Conservation (phyloP, 2,329 filamentous ascomycete species). For the Samsoniella hepiali region DNA sequence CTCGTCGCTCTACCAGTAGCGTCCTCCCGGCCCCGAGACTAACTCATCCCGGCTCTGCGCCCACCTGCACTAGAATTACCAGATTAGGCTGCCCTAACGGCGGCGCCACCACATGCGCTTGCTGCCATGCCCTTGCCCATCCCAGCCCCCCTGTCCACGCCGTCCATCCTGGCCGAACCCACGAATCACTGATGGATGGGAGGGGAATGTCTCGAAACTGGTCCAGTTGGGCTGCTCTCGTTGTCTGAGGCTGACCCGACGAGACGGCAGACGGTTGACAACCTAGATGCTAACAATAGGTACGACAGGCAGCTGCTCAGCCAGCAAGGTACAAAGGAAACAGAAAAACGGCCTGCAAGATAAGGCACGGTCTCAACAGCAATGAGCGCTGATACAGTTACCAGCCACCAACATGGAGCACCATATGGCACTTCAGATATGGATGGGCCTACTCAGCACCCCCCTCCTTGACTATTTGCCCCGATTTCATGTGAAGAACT, state of each 20-base stretch:
- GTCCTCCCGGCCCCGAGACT: background rate
- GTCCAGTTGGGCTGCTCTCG: background rate
- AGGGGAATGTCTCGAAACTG: conserved; percentile 11
- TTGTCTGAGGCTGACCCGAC: background rate
- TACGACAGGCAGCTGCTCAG: too few species aligned
- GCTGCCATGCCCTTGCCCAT: conserved; percentile 2
- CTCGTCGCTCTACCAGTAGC: background rate
- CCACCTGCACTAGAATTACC: conserved; percentile 16
- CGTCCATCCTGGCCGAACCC: background rate
- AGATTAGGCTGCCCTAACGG: conserved; percentile 16
- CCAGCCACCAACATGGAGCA: conserved; percentile 2
- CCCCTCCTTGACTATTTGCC: background rate
- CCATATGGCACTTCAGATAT: background rate
- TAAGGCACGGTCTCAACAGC: background rate
- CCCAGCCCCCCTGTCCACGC: background rate
- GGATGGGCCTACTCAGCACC: background rate
- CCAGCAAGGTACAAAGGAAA: background rate
- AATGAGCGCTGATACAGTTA: background rate
- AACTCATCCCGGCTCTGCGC: conserved; percentile 4
- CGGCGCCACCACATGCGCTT: conserved; percentile 16
- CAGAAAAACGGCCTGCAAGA: background rate
- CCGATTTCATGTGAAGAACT: conserved; percentile 6
- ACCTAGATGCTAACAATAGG: background rate
- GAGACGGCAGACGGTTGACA: too few species aligned
- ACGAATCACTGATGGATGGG: conserved; percentile 4